These are phyloP conservation scores for Cardamine resedifolia DNA, from an alignment of 345 rosid genomes.

Conservation along the genomic window DNA sequence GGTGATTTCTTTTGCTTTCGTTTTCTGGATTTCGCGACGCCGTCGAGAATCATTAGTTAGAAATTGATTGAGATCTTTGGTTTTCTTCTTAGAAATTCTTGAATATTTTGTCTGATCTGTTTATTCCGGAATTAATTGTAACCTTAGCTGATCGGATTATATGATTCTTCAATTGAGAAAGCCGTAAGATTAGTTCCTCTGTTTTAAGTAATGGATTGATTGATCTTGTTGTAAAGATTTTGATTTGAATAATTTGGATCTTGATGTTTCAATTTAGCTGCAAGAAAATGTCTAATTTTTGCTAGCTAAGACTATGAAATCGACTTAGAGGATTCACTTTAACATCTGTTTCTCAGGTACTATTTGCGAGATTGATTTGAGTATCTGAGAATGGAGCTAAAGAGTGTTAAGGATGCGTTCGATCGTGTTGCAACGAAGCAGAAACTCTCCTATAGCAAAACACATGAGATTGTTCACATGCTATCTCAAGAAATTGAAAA, in stretches of 20 bases:
- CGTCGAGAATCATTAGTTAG: background rate
- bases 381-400: slow-evolving; percentile 58
- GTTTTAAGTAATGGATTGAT: background rate
- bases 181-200: background rate
- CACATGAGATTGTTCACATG: slow-evolving; percentile 56
- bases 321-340: background rate
- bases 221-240: background rate
- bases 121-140: background rate
- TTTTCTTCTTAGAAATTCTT: background rate
- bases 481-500: slow-evolving; percentile 56
- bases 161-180: background rate
- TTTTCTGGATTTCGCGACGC: background rate
- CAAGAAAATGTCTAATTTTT: background rate
- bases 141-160: background rate
- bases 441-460: slow-evolving; percentile 54
- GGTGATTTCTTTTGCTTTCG: background rate
- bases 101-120: slow-evolving; percentile 8
- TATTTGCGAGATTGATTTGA: background rate
- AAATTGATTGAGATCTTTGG: background rate
- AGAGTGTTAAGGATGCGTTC: slow-evolving; percentile 69
- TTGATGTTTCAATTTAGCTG: background rate
- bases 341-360: slow-evolving; percentile 1
- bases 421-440: slow-evolving; percentile 78
- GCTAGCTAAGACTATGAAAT: background rate
- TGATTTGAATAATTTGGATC: background rate